Conservation (phyloP, 2,329 filamentous ascomycete genomes). For the Davidsoniella eucalypti region DNA sequence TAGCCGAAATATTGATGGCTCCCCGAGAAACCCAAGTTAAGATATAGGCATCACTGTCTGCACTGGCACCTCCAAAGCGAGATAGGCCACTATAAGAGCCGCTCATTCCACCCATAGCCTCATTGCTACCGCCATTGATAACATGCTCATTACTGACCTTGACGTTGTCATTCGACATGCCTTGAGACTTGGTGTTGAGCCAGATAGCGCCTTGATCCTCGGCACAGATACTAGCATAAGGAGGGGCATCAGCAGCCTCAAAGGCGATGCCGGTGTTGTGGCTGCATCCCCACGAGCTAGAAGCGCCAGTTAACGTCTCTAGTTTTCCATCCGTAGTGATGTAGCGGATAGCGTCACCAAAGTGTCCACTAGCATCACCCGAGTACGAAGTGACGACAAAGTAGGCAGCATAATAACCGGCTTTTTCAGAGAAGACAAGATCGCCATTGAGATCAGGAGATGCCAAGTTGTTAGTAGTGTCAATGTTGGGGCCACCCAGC, state of each 20-base stretch:
- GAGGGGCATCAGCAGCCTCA: conserved; percentile 39
- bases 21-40: conserved; percentile 47
- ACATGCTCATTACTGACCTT: conserved; percentile 48
- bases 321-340: conserved; percentile 33
- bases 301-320: conserved; percentile 33
- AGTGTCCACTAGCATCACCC: conserved; percentile 37
- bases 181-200: conserved; percentile 43
- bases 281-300: conserved; percentile 42
- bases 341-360: conserved; percentile 33
- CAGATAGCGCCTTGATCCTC: conserved; percentile 48
- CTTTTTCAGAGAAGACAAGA: conserved; percentile 39
- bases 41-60: conserved; percentile 30
- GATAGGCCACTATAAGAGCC: conserved; percentile 43
- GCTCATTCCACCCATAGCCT: conserved; percentile 46
- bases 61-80: conserved; percentile 29
- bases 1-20: conserved; percentile 34
- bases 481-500: conserved; percentile 39
- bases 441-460: conserved; percentile 46
- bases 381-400: conserved; percentile 43
- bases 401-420: conserved; percentile 43
- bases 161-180: conserved; percentile 34
- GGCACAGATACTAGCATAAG: conserved; percentile 42
- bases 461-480: conserved; percentile 29
- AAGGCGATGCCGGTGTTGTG: conserved; percentile 51
- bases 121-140: conserved; percentile 40